These are phyloP conservation scores for Glonium stellatum DNA, from an alignment of 495 filamentous ascomycete species.

Conservation along the genomic window DNA sequence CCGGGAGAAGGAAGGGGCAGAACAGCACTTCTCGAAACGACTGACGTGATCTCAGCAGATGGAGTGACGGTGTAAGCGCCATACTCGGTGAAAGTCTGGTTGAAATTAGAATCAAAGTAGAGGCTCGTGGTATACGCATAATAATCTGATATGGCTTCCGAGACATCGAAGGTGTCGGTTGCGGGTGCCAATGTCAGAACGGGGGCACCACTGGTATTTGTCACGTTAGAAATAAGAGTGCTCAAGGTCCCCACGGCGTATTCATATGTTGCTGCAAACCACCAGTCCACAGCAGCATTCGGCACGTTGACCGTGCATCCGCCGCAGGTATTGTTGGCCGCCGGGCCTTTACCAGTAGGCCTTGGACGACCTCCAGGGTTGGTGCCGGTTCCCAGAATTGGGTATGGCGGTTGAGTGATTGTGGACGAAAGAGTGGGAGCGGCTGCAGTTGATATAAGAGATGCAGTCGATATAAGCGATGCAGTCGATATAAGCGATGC, in stretches of 20 bases:
- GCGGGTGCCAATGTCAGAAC: conserved; percentile 8
- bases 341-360: not conserved
- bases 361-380: conserved; percentile 1
- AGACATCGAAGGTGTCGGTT: conserved; percentile 29
- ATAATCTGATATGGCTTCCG: conserved; percentile 8
- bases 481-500: no score
- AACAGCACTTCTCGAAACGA: conserved; percentile 23
- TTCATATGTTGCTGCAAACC: conserved; percentile 16
- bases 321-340: not conserved
- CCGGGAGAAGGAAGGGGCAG: conserved; percentile 21
- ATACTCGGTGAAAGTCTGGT: conserved; percentile 14
- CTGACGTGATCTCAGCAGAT: conserved; percentile 27
- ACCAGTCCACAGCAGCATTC: conserved; percentile 21
- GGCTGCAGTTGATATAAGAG: not conserved
- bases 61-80: conserved; percentile 25
- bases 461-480: not conserved
- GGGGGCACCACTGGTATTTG: not conserved
- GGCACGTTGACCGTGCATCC: conserved; percentile 23
- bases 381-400: not conserved
- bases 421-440: not conserved
- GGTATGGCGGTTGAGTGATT: not conserved
- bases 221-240: not conserved
- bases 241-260: conserved; percentile 4
- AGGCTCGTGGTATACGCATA: conserved; percentile 8
- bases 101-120: conserved; percentile 8